Evolutionary conservation across 495 filamentous ascomycete species (phyloP), one percentile per base, ranked within the genome.

Genomic region (Baudoinia panamericana): DNA sequence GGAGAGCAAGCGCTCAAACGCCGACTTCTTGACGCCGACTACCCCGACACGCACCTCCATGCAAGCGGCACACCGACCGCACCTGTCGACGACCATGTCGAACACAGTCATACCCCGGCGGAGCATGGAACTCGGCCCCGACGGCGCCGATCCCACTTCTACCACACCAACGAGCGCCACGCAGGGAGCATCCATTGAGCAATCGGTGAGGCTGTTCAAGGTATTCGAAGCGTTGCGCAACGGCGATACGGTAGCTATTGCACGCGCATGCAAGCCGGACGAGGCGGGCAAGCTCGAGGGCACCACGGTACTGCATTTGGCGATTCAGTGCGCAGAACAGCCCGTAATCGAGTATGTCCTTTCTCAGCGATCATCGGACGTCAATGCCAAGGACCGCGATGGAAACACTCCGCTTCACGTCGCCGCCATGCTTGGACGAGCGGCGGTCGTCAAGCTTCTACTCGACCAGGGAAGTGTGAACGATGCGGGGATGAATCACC

Each of bases 321-420:
- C 90, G 19, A 82, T 95, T n/a, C 90, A 96, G 57, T 97, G 90
- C 53, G 92, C 92, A 13, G 87, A 96, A 53, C 71, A 80, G 19
- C 78, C 82, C n/a, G 85, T 97, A 10, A 78, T 97, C n/a, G 92
- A 97, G 60, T 94, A 83, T 50, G 78, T 96, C 6, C 62, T 97
- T 17, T 86, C 85, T 10, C 58, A 56, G 4, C 71, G 76, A 32
- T 76, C 74, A 9, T 62, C 92, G 35, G 83, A 96, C 55, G 66
- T 96, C 53, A 97, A 96, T 63, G 76, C 78, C 20, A 78, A 81
- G 20, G 90, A 97, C 51, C 76, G 78, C 36, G 86, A 94, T 53
- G 90, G 90, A 19, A 96, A 95, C 53, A 93, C 85, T 0, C 81
- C 92, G 2, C 70, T 97, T 20, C 90, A 97, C 56, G 59, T 95